phyloP scores from a whole-genome alignment of 1,284 basidiomycete genomes.

The Cutaneotrichosporon dermatis region DNA sequence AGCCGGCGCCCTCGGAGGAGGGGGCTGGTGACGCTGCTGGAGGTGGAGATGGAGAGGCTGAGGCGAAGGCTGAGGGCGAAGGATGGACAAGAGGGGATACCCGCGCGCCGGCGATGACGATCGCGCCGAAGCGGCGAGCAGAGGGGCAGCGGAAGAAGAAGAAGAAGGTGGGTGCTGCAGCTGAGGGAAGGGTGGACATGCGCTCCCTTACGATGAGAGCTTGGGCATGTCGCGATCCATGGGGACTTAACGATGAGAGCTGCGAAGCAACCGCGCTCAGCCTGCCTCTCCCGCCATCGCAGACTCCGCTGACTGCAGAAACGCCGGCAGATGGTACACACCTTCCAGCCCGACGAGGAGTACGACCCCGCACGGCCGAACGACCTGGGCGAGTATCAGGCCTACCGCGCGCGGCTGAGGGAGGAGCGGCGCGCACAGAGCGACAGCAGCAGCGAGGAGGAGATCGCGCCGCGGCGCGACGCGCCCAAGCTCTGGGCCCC shows the following conservation, averaged over 20 bases:
- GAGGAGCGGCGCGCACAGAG: slow-evolving; percentile 31
- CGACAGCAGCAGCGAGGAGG: slow-evolving; percentile 40
- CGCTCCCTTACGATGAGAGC: too few relatives aligned
- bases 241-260: too few relatives aligned
- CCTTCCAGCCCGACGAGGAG: slow-evolving; percentile 45
- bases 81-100: background rate
- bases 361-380: slow-evolving; percentile 49
- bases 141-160: slow-evolving; percentile 26
- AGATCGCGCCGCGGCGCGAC: slow-evolving; percentile 43
- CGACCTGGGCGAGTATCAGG: slow-evolving; percentile 47
- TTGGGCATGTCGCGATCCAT: too few relatives aligned
- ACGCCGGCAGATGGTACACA: slow-evolving; percentile 27
- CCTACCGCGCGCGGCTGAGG: slow-evolving; percentile 36
- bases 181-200: too few relatives aligned
- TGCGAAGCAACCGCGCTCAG: too few relatives aligned
- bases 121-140: slow-evolving; percentile 17
- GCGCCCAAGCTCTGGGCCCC: slow-evolving; percentile 46
- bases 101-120: slow-evolving; percentile 43
- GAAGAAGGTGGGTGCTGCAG: slow-evolving; percentile 30
- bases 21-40: background rate
- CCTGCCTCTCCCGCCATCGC: too few relatives aligned
- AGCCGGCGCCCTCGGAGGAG: too few relatives aligned
- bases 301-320: slow-evolving; percentile 4
- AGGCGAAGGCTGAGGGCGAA: background rate
- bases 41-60: slow-evolving; percentile 2